Evolutionary conservation across 202 grass and related monocot species (phyloP).

Genomic region (Digitaria exilis): DNA sequence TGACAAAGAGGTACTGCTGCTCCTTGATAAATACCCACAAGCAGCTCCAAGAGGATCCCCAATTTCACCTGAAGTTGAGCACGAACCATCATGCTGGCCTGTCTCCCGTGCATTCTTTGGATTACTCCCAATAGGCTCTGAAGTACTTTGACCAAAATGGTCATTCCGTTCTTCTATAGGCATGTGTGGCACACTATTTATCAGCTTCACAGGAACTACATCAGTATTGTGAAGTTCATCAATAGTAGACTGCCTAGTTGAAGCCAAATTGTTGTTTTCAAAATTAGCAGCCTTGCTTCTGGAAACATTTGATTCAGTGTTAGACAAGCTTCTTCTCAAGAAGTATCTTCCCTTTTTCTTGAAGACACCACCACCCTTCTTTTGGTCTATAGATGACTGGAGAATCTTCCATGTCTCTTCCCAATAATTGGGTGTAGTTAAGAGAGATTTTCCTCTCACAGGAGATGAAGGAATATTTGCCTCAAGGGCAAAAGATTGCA

Average conservation of each 20-base stretch:
- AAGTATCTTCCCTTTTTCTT: constrained; percentile 55
- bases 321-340: constrained; percentile 39
- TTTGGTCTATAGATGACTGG: constrained; percentile 56
- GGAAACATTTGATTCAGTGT: constrained; percentile 42
- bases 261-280: constrained; percentile 37
- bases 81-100: constrained; percentile 8
- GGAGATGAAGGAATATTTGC: constrained; percentile 66
- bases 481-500: constrained; percentile 78
- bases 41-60: constrained; percentile 37
- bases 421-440: constrained; percentile 72
- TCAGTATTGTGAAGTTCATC: constrained; percentile 30
- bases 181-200: constrained; percentile 3
- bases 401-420: constrained; percentile 94
- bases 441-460: constrained; percentile 45
- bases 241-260: constrained; percentile 32
- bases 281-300: constrained; percentile 33
- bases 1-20: constrained; percentile 37
- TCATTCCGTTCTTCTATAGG: constrained; percentile 31
- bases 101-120: constrained; percentile 37
- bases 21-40: constrained; percentile 44
- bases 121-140: constrained; percentile 20
- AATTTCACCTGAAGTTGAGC: constrained; percentile 41
- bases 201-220: constrained; percentile 33
- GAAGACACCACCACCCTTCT: constrained; percentile 10
- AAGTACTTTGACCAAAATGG: constrained; percentile 22